Evolutionary conservation across 768 basidiomycete genomes (phyloP).

Genomic region (Candolleomyces aberdarensis): DNA sequence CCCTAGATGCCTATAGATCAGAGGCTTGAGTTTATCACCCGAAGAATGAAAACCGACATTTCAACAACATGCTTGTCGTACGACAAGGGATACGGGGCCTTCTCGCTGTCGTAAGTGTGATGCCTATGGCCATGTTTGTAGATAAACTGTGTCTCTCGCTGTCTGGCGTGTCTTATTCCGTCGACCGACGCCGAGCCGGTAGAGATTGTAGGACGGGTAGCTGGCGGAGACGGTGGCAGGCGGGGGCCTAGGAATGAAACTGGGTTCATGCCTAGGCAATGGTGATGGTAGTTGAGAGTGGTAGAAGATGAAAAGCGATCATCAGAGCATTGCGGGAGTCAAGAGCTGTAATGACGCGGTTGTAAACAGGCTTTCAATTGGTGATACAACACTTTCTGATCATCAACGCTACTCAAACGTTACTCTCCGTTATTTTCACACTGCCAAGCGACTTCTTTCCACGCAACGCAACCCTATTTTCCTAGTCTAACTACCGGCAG

Average conservation of each 20-base stretch:
- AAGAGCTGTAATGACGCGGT: not conserved
- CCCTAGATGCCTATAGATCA: conserved; percentile 30
- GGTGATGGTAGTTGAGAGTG: not conserved
- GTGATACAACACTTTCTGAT: not conserved
- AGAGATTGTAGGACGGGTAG: conserved; percentile 5
- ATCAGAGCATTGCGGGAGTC: conserved; percentile 1
- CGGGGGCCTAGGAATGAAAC: too few species aligned
- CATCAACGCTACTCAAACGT: not conserved
- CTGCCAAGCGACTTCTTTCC: too few species aligned
- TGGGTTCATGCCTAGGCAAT: not conserved
- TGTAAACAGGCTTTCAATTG: conserved; percentile 3
- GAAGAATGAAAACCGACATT: conserved; percentile 44
- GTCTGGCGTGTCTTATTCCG: conserved; percentile 34
- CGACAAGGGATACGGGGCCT: conserved; percentile 76
- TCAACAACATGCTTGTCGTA: conserved; percentile 69
- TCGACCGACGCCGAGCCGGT: conserved; percentile 26
- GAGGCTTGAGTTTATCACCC: not conserved
- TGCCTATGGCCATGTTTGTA: conserved; percentile 60
- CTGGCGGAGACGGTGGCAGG: too few species aligned
- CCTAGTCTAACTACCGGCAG: too few species aligned
- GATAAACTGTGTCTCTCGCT: conserved; percentile 57
- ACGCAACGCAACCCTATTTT: too few species aligned
- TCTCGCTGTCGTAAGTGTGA: conserved; percentile 67
- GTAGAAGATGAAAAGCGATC: not conserved
- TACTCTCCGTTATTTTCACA: not conserved